Evolutionary conservation across 352 stramenopile genomes (phyloP), one percentile per base, ranked within the genome.

Genomic region (Globisporangium parvum): DNA sequence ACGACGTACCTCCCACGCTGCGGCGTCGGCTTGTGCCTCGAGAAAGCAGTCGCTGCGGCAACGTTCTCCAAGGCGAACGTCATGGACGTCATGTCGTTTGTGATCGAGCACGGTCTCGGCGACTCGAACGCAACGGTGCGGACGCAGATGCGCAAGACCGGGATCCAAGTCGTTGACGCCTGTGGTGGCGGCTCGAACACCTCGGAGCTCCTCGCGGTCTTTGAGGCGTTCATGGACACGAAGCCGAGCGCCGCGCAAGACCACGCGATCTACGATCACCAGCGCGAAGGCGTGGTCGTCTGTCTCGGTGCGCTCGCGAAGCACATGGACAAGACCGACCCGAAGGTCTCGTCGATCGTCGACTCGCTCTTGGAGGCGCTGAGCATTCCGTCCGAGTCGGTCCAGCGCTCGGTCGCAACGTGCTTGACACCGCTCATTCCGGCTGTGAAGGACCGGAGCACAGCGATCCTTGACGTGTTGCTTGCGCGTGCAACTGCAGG

Each of bases 301-400:
- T 96, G 91, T 28, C 70, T 97, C 24, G 91, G 90, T 45, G 76
- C 85, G 1, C 57, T 96, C n/a, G 88, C 88, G 21, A 93, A 89
- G 69, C 88, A 96, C 70, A 93, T 98, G 77, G 73, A 85, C 57
- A 81, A 88, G 57, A 80, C 64, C 18, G 88, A 98, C 55, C 81
- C 87, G 3, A 96, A 95, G 61, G 89, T 98, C 3, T 75, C 81
- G 15, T 83, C 67, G 37, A 97, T 96, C 52, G 79, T 96, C 26
- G 78, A 96, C 52, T 86, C 69, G 31, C 72, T 98, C 11, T 51
- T 97, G 15, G 85, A 96, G 57, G 74, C 91, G 18, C 76, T 98
- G 42, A 77, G 67, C 24, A 98, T 96, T 49, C 95, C 95, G 20
- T 96, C 88, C 8, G 94, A 98, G 62, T 88, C 88, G 17, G 93